Evolutionary conservation across 2,329 filamentous ascomycete species (phyloP).

Genomic region (Cordyceps cicadae): DNA sequence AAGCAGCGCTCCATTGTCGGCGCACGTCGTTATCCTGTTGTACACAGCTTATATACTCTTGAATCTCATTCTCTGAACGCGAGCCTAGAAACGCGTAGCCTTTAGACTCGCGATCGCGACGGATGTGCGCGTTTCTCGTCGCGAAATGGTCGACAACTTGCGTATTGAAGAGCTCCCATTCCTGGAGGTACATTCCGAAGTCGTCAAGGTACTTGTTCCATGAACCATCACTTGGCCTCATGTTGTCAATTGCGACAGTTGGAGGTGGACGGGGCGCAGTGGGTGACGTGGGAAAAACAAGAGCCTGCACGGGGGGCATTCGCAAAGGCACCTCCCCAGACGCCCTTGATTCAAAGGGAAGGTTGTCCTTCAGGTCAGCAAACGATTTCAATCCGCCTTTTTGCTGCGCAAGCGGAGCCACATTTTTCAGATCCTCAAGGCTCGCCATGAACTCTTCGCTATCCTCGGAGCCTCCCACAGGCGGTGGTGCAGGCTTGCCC

Average conservation of each 20-base stretch:
- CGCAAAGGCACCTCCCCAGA: conserved; percentile 33
- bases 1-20: conserved; percentile 51
- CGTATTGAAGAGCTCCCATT: conserved; percentile 42
- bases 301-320: conserved; percentile 24
- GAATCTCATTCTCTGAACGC: conserved; percentile 37
- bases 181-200: conserved; percentile 45
- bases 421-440: conserved; percentile 47
- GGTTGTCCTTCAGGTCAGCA: conserved; percentile 44
- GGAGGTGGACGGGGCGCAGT: conserved; percentile 40
- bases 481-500: conserved; percentile 22
- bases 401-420: conserved; percentile 45
- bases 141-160: conserved; percentile 49
- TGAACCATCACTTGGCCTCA: conserved; percentile 33
- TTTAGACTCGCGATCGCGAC: conserved; percentile 30
- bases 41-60: conserved; percentile 51
- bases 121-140: conserved; percentile 39
- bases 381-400: conserved; percentile 44
- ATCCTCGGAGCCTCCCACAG: conserved; percentile 45
- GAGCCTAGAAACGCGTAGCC: conserved; percentile 38
- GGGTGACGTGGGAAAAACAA: conserved; percentile 42
- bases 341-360: conserved; percentile 49
- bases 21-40: conserved; percentile 58
- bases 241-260: conserved; percentile 32
- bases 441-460: conserved; percentile 45
- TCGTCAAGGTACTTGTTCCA: conserved; percentile 46